Base-by-base conservation (phyloP, 1,284 basidiomycete genomes). In the Pyrrhoderma lamaoense region DNA sequence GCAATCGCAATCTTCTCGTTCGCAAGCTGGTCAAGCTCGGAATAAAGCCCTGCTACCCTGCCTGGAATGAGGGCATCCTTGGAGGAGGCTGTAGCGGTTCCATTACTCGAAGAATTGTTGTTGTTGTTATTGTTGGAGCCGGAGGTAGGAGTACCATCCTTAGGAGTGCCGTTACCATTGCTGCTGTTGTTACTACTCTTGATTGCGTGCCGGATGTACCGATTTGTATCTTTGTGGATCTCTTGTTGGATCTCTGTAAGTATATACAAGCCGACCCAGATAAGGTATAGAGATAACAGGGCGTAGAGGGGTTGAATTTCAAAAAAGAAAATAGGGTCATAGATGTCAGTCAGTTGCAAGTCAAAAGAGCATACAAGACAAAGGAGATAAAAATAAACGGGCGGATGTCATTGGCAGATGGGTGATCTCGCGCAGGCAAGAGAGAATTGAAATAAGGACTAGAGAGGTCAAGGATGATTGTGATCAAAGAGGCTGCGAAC, bases 131-230 rank as follows among this genome's bases (percentile, higher is more conserved):
- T 31, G 27, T n/a, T n/a, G n/a, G n/a, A n/a, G n/a, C n/a, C n/a
- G n/a, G 27, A 5, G 27, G 27, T 31, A 31, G 27, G 27, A 5
- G 27, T 31, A 31, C 27, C 27, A 11, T 51, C 48, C 22, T 51
- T 54, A 11, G 45, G 42, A 18, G 47, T 53, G 7, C 52, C 47
- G 19, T 54, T 51, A 8, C 25, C 14, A 16, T 54, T 42, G 27
- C 50, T 54, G 7, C 18, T 21, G 21, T 8, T 40, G 8, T 31
- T 27, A 21, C 37, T 36, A 21, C 43, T 52, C 22, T 48, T 42
- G n/a, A 75, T 60, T 2, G 73, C 68, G 59, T 77, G 70, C 38
- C 75, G 75, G 53, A 80, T 71, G 61, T 75, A 80, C 58, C 69
- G 73, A 34, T 72, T 63, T 37, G 72, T 71, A 49, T 80, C 77